Evolutionary conservation across 2,329 filamentous ascomycete species (phyloP).

Genomic region (Orbilia ellipsospora): DNA sequence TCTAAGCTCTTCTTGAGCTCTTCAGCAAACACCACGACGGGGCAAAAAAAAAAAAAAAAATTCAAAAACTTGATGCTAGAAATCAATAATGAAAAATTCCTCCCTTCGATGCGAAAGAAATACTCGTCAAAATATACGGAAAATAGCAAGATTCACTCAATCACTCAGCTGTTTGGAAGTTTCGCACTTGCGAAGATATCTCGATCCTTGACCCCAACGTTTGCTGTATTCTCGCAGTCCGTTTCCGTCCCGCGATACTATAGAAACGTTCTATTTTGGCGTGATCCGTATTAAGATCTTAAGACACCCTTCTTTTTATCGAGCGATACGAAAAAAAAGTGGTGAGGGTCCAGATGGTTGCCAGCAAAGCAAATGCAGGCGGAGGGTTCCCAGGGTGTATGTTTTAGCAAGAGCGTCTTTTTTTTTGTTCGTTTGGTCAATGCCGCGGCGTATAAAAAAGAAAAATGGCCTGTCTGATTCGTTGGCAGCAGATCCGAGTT

Average conservation of each 20-base stretch:
- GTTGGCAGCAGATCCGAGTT: conserved; percentile 47
- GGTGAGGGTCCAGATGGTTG: conserved; percentile 22
- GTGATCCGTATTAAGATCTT: conserved; percentile 32
- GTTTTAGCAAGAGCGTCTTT: conserved; percentile 8
- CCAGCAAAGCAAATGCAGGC: conserved; percentile 54
- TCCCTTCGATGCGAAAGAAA: too few species aligned
- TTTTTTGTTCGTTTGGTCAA: neutral
- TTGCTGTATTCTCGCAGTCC: conserved; percentile 29
- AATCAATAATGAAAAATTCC: neutral
- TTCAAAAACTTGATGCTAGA: conserved; percentile 2
- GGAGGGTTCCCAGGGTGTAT: conserved; percentile 40
- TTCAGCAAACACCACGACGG: conserved; percentile 36
- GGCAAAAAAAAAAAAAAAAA: conserved; percentile 18
- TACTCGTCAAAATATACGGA: neutral
- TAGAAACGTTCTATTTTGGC: conserved; percentile 38
- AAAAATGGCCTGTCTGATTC: conserved; percentile 49
- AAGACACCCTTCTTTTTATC: neutral
- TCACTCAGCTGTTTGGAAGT: conserved; percentile 41
- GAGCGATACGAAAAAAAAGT: conserved; percentile 7
- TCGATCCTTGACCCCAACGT: conserved; percentile 9
- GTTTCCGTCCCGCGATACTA: conserved; percentile 40
- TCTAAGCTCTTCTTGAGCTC: conserved; percentile 36
- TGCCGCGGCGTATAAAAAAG: conserved; percentile 36
- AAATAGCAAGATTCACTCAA: conserved; percentile 11
- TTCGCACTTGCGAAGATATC: conserved; percentile 10